Evolutionary conservation across 2,329 filamentous ascomycete species (phyloP), one percentile per base, ranked within the genome.

Genomic region (Penicillium vulpinum): DNA sequence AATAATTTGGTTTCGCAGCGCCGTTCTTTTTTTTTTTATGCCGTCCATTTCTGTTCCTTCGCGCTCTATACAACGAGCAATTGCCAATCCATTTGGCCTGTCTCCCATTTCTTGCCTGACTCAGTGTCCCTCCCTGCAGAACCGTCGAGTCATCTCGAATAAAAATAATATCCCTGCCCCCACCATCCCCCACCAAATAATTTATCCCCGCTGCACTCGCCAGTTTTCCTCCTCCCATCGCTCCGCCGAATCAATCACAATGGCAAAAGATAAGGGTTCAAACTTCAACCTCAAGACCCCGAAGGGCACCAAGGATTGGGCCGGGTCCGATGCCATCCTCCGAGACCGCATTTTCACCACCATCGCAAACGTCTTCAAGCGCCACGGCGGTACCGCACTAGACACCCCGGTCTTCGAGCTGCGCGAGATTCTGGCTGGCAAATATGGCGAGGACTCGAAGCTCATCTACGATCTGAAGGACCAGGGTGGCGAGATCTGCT

Each of bases 371-470:
- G 87, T 93, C 72, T 93, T 94, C 81, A 91, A 92, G 78, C 88
- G 88, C 68, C 89, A 93, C 79, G 90, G 89, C 72, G 90, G 84
- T 61, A 87, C 89, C 58, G 87, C 88, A 60, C 86, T 94, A 63
- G 90, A 92, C 75, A 94, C 90, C 48, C 85, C 84, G 40, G 90
- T 94, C 58, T 96, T 96, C 72, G 91, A 96, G 75, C 81, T 94
- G 60, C 88, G 88, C 72, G 91, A 95, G 67, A 93, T 95, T 62
- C 83, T 96, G 38, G 83, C 91, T 21, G 91, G 91, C 59, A 95
- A 96, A 80, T 95, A 95, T 79, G 91, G 91, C 73, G 91, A 96
- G 78, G 91, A 96, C 75, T 90, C 88, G 70, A 93, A 93, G 75
- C 87, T 96, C 73, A 95, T 95, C 77, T 95, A 95, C 77, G 90